Evolutionary conservation across 495 filamentous ascomycete genomes (phyloP).

Genomic region (Aspergillus mulundensis): DNA sequence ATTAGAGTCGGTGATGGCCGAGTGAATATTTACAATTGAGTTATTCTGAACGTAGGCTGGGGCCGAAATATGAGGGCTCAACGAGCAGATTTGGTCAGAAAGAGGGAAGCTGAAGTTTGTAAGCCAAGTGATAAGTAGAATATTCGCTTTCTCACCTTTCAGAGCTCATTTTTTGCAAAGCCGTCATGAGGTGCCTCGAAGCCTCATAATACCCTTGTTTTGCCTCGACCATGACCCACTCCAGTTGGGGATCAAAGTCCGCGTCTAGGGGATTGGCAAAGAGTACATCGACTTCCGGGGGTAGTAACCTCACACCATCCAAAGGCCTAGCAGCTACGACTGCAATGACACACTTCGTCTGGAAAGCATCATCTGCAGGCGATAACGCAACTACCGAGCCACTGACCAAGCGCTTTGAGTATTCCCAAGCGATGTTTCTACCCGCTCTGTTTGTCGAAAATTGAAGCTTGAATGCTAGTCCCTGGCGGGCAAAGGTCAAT

Average conservation of each 20-base stretch:
- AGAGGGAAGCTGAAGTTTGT: slow-evolving; percentile 53
- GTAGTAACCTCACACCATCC: slow-evolving; percentile 55
- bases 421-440: slow-evolving; percentile 71
- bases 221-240: slow-evolving; percentile 77
- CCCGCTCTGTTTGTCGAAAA: slow-evolving; percentile 66
- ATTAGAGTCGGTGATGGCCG: slow-evolving; percentile 19
- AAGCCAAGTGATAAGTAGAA: neutral
- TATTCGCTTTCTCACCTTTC: slow-evolving; percentile 54
- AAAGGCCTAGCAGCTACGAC: slow-evolving; percentile 68
- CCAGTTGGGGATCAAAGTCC: slow-evolving; percentile 63
- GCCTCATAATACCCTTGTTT: slow-evolving; percentile 71
- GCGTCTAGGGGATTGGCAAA: slow-evolving; percentile 59
- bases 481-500: slow-evolving; percentile 57
- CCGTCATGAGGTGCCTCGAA: slow-evolving; percentile 63
- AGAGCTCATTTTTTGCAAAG: slow-evolving; percentile 64
- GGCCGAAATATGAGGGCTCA: slow-evolving; percentile 40
- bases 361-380: slow-evolving; percentile 59
- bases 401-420: slow-evolving; percentile 66
- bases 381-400: slow-evolving; percentile 71
- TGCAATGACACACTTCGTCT: slow-evolving; percentile 63
- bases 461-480: slow-evolving; percentile 61
- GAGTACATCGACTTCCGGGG: slow-evolving; percentile 72
- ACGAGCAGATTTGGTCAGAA: slow-evolving; percentile 54
- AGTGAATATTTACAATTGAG: slow-evolving; percentile 44
- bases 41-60: slow-evolving; percentile 48